Conservation (phyloP, 768 basidiomycete genomes). For the Candolleomyces aberdarensis region DNA sequence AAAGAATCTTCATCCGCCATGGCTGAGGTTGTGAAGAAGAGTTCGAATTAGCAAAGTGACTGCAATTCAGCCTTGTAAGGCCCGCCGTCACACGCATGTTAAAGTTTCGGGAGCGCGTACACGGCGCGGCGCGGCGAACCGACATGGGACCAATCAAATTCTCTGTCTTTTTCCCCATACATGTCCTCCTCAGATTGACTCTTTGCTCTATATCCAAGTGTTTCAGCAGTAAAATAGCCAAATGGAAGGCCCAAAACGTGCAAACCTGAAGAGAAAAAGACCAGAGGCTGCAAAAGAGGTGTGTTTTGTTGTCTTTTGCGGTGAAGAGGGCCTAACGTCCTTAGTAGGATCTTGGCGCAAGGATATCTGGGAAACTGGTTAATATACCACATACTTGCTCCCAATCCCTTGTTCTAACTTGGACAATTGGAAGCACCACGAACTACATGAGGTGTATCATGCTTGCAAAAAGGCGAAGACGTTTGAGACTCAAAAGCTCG, state of each 20-base stretch:
- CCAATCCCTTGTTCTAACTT: background rate
- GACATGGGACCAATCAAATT: too few relatives aligned
- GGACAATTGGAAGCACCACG: conserved; percentile 60
- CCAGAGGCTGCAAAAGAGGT: conserved; percentile 33
- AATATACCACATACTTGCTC: background rate
- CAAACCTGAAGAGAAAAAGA: conserved; percentile 44
- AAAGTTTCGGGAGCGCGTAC: too few relatives aligned
- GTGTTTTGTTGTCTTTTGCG: background rate
- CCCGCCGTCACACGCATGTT: too few relatives aligned
- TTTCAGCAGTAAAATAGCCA: too few relatives aligned
- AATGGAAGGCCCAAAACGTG: conserved; percentile 16
- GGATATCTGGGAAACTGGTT: conserved; percentile 56
- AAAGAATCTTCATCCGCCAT: conserved; percentile 36
- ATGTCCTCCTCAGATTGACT: too few relatives aligned
- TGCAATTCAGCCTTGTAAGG: too few relatives aligned
- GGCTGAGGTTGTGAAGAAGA: background rate
- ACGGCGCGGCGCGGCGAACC: too few relatives aligned
- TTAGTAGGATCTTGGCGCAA: conserved; percentile 38
- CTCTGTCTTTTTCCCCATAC: too few relatives aligned
- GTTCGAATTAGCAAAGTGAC: background rate
- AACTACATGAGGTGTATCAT: conserved; percentile 67
- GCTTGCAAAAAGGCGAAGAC: conserved; percentile 77
- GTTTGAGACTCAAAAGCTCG: conserved; percentile 78
- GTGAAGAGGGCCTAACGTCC: background rate
- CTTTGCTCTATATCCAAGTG: too few relatives aligned